A percentile compares a stretch with the other conserved stretches of the same genome.
Evolutionary conservation across 2,329 filamentous ascomycete genomes (phyloP).

Genomic region (Amesomyces nigricolor): DNA sequence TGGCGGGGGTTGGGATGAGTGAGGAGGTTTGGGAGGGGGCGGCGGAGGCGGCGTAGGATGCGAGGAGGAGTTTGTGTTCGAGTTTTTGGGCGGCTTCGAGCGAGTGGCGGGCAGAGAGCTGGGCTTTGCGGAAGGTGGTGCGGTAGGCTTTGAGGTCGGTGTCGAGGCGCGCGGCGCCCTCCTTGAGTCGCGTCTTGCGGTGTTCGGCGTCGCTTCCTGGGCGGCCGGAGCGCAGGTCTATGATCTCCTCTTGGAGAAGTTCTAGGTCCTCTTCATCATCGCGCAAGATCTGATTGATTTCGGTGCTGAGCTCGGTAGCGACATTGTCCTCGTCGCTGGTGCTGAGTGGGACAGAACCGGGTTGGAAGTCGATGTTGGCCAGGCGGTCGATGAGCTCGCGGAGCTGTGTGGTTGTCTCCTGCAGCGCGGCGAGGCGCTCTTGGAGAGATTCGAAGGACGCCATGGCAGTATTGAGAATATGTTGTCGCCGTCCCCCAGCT

Average conservation of each 20-base stretch:
- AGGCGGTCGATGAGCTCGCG: slow-evolving; percentile 55
- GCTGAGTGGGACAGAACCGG: slow-evolving; percentile 50
- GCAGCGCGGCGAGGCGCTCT: slow-evolving; percentile 53
- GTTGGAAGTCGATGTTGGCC: slow-evolving; percentile 51
- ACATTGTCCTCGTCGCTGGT: slow-evolving; percentile 45
- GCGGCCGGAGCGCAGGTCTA: slow-evolving; percentile 54
- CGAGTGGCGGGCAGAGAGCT: slow-evolving; percentile 70
- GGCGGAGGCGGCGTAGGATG: slow-evolving; percentile 45
- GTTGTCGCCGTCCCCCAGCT: background rate
- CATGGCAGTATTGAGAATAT: slow-evolving; percentile 31
- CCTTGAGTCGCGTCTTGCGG: slow-evolving; percentile 60
- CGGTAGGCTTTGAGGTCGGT: slow-evolving; percentile 64
- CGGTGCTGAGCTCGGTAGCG: slow-evolving; percentile 67
- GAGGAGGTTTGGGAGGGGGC: slow-evolving; percentile 17
- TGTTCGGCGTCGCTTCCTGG: slow-evolving; percentile 51
- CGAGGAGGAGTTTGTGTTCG: slow-evolving; percentile 71
- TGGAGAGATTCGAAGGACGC: slow-evolving; percentile 54
- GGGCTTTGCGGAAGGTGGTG: slow-evolving; percentile 71
- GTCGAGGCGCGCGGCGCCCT: slow-evolving; percentile 60
- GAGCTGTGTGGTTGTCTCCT: slow-evolving; percentile 56
- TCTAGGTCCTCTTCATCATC: slow-evolving; percentile 81
- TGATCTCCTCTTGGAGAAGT: slow-evolving; percentile 69
- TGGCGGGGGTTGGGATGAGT: slow-evolving; percentile 9
- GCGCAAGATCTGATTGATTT: slow-evolving; percentile 74
- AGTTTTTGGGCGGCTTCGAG: slow-evolving; percentile 67